A percentile compares a stretch with the other conserved stretches of the same genome.
These are phyloP conservation scores for Aureobasidium sp. DNA, from an alignment of 2,329 filamentous ascomycete species.

Conservation along the genomic window DNA sequence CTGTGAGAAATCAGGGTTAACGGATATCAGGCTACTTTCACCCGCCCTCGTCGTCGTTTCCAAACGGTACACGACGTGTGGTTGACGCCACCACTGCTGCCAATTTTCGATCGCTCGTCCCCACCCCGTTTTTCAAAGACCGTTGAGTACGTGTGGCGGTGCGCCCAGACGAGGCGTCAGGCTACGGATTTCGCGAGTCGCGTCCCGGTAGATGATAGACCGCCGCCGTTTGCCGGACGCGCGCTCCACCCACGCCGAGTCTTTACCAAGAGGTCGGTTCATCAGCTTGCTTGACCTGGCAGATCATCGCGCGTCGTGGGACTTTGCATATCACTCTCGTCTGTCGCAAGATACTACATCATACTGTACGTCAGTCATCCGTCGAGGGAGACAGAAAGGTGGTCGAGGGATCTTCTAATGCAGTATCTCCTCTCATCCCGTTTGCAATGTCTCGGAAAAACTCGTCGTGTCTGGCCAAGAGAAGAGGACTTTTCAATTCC, in stretches of 20 bases:
- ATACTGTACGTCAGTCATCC: not conserved
- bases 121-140: not conserved
- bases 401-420: not conserved
- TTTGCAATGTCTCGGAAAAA: not conserved
- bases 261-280: slow-evolving; percentile 4
- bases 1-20: not conserved
- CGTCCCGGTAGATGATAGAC: not conserved
- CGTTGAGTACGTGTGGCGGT: slow-evolving; percentile 9
- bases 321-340: not conserved
- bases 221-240: not conserved
- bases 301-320: not conserved
- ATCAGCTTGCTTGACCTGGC: not conserved
- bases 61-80: not conserved
- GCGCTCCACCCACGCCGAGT: slow-evolving; percentile 3
- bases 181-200: not conserved
- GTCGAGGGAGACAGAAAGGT: too few relatives aligned
- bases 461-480: not conserved
- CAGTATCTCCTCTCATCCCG: not conserved
- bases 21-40: not conserved
- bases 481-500: not conserved
- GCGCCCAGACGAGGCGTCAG: not conserved
- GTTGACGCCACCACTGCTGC: not conserved
- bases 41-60: not conserved
- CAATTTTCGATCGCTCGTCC: not conserved
- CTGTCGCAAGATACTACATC: not conserved